Conservation (phyloP, 768 basidiomycete species). For the Russula sp. region DNA sequence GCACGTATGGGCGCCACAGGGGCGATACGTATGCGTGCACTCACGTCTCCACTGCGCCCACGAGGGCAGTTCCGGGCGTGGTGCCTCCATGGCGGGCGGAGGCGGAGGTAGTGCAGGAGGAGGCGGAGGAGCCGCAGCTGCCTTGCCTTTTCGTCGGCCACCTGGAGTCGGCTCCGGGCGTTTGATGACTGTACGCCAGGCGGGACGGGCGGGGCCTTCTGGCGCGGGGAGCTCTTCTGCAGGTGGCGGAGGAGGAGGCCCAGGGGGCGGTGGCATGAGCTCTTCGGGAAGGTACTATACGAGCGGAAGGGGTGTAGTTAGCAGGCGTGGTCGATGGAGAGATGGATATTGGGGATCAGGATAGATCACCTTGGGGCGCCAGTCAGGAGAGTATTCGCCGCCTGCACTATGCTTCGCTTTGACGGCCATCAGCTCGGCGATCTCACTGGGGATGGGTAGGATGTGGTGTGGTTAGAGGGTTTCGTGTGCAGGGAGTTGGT, state of each 20-base stretch:
- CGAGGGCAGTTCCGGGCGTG: constrained; percentile 55
- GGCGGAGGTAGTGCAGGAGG: constrained; percentile 31
- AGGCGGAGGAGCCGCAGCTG: constrained; percentile 36
- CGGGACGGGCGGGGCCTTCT: constrained; percentile 49
- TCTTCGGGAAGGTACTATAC: constrained; percentile 33
- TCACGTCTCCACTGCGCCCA: constrained; percentile 86
- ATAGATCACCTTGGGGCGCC: constrained; percentile 53
- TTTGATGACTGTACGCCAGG: constrained; percentile 70
- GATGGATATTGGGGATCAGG: neutral
- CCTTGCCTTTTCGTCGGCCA: constrained; percentile 33
- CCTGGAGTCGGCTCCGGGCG: constrained; percentile 34
- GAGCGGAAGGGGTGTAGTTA: neutral
- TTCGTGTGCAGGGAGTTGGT: neutral
- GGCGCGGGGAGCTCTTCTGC: constrained; percentile 41
- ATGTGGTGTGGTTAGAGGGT: neutral
- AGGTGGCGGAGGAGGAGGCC: constrained; percentile 36
- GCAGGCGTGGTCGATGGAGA: neutral
- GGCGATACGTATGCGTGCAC: constrained; percentile 25
- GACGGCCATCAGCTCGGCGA: constrained; percentile 76
- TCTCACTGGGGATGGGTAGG: constrained; percentile 48
- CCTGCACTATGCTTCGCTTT: constrained; percentile 79
- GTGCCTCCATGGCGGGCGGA: constrained; percentile 26
- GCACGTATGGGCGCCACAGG: neutral
- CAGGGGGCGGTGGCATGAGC: constrained; percentile 27
- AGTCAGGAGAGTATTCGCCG: constrained; percentile 72